Conservation (phyloP, 352 stramenopile species). For the Pythium angustatum region DNA sequence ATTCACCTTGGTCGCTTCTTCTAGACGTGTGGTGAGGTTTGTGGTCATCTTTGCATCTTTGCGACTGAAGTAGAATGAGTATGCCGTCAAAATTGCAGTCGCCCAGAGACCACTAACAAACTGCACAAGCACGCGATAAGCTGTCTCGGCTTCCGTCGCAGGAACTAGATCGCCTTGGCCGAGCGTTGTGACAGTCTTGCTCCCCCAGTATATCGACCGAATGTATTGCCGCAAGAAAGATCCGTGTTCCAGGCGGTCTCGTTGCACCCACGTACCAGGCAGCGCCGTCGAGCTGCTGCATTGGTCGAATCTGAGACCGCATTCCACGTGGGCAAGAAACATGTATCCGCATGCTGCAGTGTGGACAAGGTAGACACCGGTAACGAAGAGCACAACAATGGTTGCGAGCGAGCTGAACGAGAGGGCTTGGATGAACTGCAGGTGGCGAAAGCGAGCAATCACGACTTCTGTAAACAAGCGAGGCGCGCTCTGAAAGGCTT, state of each 20-base stretch:
- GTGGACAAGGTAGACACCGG: constrained; percentile 62
- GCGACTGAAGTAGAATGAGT: constrained; percentile 72
- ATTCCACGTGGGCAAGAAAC: constrained; percentile 43
- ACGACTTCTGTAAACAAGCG: constrained; percentile 31
- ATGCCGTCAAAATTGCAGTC: constrained; percentile 66
- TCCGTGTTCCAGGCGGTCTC: constrained; percentile 52
- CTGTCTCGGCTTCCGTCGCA: constrained; percentile 51
- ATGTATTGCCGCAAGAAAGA: constrained; percentile 51
- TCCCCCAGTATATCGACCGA: constrained; percentile 66
- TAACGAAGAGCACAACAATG: constrained; percentile 41
- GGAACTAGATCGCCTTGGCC: constrained; percentile 70
- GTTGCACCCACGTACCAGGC: constrained; percentile 57
- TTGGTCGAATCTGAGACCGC: constrained; percentile 22
- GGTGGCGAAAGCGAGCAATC: constrained; percentile 26
- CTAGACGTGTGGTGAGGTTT: constrained; percentile 62
- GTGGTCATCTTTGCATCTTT: constrained; percentile 60
- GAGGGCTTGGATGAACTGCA: constrained; percentile 32
- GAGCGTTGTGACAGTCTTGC: constrained; percentile 70
- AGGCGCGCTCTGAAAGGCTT: constrained; percentile 21
- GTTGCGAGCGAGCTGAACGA: constrained; percentile 53
- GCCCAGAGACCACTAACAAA: constrained; percentile 66
- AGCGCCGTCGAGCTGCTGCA: constrained; percentile 22
- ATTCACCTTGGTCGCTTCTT: constrained; percentile 47
- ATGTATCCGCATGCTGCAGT: constrained; percentile 61
- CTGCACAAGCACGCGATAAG: constrained; percentile 62